Conservation (phyloP, 2,329 filamentous ascomycete genomes). For the Ascosphaera aggregata region DNA sequence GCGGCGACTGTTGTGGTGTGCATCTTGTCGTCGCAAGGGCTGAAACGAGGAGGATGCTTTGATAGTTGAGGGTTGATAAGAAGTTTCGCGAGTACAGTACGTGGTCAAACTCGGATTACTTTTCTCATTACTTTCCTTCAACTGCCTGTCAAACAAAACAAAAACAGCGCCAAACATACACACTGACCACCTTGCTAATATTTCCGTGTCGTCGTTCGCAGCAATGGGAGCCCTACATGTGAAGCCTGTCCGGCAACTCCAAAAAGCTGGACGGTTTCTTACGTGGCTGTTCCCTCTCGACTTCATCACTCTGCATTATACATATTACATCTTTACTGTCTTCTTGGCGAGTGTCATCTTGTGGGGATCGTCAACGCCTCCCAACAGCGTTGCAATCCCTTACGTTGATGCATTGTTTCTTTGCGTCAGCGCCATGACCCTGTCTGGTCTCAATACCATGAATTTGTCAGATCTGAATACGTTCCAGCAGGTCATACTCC, state of each 20-base stretch:
- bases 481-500: constrained; percentile 44
- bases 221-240: neutral
- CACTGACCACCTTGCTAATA: too few species aligned
- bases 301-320: constrained; percentile 42
- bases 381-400: constrained; percentile 21
- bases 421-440: constrained; percentile 41
- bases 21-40: too few species aligned
- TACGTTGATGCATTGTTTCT: constrained; percentile 46
- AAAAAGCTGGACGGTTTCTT: neutral
- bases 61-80: too few species aligned
- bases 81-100: too few species aligned
- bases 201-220: neutral
- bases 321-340: constrained; percentile 36
- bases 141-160: neutral
- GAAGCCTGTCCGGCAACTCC: neutral
- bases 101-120: too few species aligned
- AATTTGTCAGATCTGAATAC: constrained; percentile 36
- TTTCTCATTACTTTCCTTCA: too few species aligned
- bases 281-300: constrained; percentile 22
- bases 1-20: too few species aligned
- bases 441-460: constrained; percentile 42
- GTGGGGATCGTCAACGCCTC: constrained; percentile 28
- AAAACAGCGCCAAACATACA: neutral
- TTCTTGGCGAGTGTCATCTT: constrained; percentile 36
- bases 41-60: too few species aligned